Conservation (phyloP, 192 early-diverging fungal species). For the Backusella morwellensis region DNA sequence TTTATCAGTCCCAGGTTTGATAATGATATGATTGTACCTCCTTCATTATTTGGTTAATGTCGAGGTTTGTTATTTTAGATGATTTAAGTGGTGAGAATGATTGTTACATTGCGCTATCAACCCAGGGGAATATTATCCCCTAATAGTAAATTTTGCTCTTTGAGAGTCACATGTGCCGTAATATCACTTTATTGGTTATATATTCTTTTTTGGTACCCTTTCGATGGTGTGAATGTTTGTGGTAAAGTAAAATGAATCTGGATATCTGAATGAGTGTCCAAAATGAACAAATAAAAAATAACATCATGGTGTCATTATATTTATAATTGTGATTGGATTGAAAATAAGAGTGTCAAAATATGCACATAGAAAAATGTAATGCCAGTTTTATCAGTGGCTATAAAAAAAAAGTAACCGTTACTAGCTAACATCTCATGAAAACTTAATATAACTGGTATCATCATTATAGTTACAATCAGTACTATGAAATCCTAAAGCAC, state of each 20-base stretch:
- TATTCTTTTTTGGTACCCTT: not conserved
- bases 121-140: not conserved
- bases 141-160: not conserved
- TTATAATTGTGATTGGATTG: not conserved
- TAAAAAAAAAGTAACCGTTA: too few species aligned
- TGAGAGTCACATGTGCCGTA: not conserved
- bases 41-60: slow-evolving; percentile 1
- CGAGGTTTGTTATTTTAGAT: not conserved
- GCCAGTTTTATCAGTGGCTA: too few species aligned
- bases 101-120: not conserved
- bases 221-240: not conserved
- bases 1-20: not conserved
- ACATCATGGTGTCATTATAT: not conserved
- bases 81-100: not conserved
- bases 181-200: not conserved
- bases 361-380: too few species aligned
- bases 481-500: too few species aligned
- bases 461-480: too few species aligned
- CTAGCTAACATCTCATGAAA: too few species aligned
- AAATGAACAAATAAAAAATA: not conserved
- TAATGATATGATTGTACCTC: not conserved
- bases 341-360: too few species aligned
- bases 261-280: not conserved
- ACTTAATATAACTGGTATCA: too few species aligned
- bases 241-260: not conserved